Evolutionary conservation across 768 basidiomycete genomes (phyloP), one percentile per base, ranked within the genome.

Genomic region (Crucibulum laeve): DNA sequence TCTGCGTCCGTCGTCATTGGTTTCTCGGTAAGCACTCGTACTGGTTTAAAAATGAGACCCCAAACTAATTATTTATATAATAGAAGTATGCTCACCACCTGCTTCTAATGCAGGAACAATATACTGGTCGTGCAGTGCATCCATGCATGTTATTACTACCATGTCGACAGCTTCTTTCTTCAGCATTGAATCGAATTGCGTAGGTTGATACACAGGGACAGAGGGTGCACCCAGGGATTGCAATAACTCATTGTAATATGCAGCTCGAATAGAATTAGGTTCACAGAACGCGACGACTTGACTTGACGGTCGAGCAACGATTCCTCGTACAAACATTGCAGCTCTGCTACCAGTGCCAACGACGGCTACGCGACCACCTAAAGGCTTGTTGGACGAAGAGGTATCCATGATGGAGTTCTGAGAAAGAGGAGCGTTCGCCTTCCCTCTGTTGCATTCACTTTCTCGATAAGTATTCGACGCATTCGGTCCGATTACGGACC

Each of bases 21-120:
- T 53, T 76, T 76, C 53, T 77, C 74, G n/a, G 74, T 74, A 42
- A 77, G 50, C 5, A 76, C 74, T 13, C 65, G 62, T 14, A 77
- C 70, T 70, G 18, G 10, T 10, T 10, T 11, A 38, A 4, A 21
- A n/a, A 11, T 43, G 32, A 14, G 5, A 22, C 5, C 8, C 22
- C 37, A 23, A 7, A 15, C 13, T 6, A 37, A 4, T 8, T 8
- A 10, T 18, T 22, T 14, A 36, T 13, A 36, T 11, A 4, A 17
- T 34, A 23, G 35, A 11, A 7, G n/a, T 4, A 10, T 34, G 53
- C 66, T 50, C 40, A 66, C 70, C 66, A 56, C 68, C 67, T 15
- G 65, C 67, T 51, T 69, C 60, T 24, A 69, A 48, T 5, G 67
- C 68, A 6, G 67, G 68, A 14, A 71, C 64, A 48, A 76, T 75